Percentiles rank a stretch among this genome's conserved stretches.
Conservation (phyloP, 2,329 filamentous ascomycete genomes). For the Colletotrichum chlorophyti region DNA sequence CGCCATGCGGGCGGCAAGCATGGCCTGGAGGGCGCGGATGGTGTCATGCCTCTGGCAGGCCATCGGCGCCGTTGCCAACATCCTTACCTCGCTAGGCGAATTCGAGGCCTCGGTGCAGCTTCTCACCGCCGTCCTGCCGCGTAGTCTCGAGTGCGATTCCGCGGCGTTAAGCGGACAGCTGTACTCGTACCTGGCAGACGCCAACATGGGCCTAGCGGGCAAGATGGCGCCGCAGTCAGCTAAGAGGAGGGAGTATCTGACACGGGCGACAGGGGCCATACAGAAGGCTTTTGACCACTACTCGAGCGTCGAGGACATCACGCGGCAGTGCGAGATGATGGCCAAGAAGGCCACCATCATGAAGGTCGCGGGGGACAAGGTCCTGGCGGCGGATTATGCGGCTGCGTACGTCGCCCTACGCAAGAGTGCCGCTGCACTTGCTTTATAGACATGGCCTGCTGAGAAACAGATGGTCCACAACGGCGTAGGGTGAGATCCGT, state of each 20-base stretch:
- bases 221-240: constrained; percentile 47
- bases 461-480: too few relatives aligned
- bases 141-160: constrained; percentile 76
- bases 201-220: constrained; percentile 79
- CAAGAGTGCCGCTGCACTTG: constrained; percentile 35
- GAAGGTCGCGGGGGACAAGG: constrained; percentile 70
- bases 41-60: constrained; percentile 77
- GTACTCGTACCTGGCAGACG: constrained; percentile 76
- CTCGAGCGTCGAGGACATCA: constrained; percentile 69
- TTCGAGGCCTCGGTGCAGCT: constrained; percentile 72
- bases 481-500: too few relatives aligned
- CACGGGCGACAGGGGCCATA: constrained; percentile 64
- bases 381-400: constrained; percentile 70
- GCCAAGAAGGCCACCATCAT: constrained; percentile 83
- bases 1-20: constrained; percentile 75
- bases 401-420: constrained; percentile 68
- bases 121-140: constrained; percentile 74
- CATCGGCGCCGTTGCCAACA: constrained; percentile 68
- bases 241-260: constrained; percentile 62
- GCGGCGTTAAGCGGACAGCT: constrained; percentile 67
- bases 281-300: constrained; percentile 70
- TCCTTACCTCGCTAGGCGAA: constrained; percentile 74
- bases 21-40: constrained; percentile 74
- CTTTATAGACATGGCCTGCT: background rate
- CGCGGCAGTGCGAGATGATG: constrained; percentile 79